Percentiles rank a stretch among this genome's conserved stretches.
Conservation (phyloP, 176 grass and related monocot genomes). For the Carex littledalei region DNA sequence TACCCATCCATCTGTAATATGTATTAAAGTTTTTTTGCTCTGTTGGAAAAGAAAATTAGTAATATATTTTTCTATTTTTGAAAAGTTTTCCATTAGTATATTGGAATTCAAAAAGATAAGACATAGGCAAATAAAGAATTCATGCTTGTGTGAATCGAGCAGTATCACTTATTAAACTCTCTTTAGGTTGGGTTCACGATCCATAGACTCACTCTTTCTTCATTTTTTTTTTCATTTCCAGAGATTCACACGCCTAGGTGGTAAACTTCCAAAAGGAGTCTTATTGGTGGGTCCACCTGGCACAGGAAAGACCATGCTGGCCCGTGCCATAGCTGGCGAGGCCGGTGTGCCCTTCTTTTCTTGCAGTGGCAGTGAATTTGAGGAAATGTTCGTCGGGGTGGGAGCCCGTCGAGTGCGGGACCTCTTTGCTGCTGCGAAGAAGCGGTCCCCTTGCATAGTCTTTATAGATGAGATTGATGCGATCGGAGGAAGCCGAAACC, state of each 20-base stretch:
- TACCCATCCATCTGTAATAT: background rate
- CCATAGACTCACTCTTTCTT: background rate
- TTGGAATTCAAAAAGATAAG: background rate
- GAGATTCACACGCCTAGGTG: constrained; percentile 92
- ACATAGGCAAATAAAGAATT: background rate
- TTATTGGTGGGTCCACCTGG: constrained; percentile 91
- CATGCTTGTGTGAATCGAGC: background rate
- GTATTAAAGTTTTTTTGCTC: background rate
- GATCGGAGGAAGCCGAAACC: constrained; percentile 88
- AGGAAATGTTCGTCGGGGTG: constrained; percentile 98
- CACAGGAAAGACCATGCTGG: constrained; percentile 95
- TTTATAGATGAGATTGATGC: constrained; percentile 99
- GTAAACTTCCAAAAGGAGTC: constrained; percentile 98
- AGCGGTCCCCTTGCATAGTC: constrained; percentile 85
- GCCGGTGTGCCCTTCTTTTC: constrained; percentile 96
- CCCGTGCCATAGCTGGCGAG: constrained; percentile 94
- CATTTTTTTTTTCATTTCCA: constrained; percentile 29
- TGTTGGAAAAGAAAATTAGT: background rate
- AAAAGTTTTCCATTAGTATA: background rate
- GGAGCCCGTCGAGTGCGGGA: constrained; percentile 86
- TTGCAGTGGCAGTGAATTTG: constrained; percentile 89
- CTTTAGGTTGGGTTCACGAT: background rate
- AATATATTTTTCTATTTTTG: background rate
- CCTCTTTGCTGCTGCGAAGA: constrained; percentile 85
- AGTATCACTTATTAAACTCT: background rate